A percentile compares a stretch with the other conserved stretches of the same genome.
Evolutionary conservation across 2,329 filamentous ascomycete genomes (phyloP).

Genomic region (Colletotrichum liaoningense): DNA sequence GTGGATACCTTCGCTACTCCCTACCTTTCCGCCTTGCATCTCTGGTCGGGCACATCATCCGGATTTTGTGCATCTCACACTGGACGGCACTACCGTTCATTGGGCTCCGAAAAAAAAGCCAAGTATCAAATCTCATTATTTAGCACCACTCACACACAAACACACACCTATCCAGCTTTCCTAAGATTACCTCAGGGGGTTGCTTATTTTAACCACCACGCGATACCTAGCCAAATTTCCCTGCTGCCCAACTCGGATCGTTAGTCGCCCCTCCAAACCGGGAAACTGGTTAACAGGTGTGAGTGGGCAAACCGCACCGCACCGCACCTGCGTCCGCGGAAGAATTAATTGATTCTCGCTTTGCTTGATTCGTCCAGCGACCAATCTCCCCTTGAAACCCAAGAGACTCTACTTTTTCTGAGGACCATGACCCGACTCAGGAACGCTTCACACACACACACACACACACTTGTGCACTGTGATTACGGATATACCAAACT

Average conservation of each 20-base stretch:
- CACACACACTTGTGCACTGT: no score
- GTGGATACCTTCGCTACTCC: background rate
- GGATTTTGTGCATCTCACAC: background rate
- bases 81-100: background rate
- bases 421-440: slow-evolving; percentile 22
- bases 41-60: background rate
- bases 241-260: background rate
- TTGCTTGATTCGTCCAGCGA: background rate
- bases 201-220: background rate
- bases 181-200: background rate
- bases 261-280: background rate
- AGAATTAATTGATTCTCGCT: no score
- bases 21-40: background rate
- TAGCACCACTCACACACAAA: no score
- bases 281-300: background rate
- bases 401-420: slow-evolving; percentile 15
- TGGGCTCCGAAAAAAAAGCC: slow-evolving; percentile 1
- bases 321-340: background rate
- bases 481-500: background rate
- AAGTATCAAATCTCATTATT: background rate
- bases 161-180: no score
- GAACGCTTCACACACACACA: background rate
- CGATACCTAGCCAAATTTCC: background rate
- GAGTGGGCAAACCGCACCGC: background rate
- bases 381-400: slow-evolving; percentile 30